Percentiles rank a stretch among this genome's conserved stretches.
phyloP scores from a whole-genome alignment of 2,329 filamentous ascomycete species.

The Cryoendolithus antarcticus region DNA sequence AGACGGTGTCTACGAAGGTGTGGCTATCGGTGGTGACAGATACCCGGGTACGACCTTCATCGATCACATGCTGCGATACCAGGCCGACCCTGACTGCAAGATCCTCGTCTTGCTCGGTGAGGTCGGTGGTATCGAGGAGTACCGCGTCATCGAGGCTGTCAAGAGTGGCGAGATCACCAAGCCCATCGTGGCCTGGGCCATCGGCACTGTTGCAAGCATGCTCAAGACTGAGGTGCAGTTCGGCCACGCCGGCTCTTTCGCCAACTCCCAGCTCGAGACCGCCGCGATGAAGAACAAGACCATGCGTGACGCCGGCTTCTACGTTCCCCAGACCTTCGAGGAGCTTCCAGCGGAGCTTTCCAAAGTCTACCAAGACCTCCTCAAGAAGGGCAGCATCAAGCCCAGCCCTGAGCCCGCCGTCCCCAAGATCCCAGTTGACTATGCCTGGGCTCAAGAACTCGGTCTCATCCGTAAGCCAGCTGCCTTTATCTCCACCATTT shows the following conservation, averaged over 20 bases:
- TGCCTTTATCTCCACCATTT: conserved; percentile 99
- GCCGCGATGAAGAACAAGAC: conserved; percentile 91
- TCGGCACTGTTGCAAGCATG: conserved; percentile 98
- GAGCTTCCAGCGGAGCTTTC: conserved; percentile 71
- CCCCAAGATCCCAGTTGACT: conserved; percentile 99
- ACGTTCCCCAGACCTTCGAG: conserved; percentile 93
- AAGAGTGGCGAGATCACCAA: conserved; percentile 92
- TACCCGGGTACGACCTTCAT: conserved; percentile 99
- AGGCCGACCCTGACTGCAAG: conserved; percentile 95
- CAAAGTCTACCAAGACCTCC: conserved; percentile 75
- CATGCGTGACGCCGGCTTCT: conserved; percentile 90
- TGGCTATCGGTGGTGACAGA: conserved; percentile 97
- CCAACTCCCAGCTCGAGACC: conserved; percentile 98
- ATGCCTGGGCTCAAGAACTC: conserved; percentile 98
- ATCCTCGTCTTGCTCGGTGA: conserved; percentile 92
- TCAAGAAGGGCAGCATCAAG: conserved; percentile 72
- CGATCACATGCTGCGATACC: conserved; percentile 92
- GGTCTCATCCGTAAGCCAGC: conserved; percentile 99
- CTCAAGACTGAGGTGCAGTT: conserved; percentile 99
- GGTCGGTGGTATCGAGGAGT: conserved; percentile 98
- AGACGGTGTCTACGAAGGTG: conserved; percentile 97
- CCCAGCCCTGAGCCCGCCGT: conserved; percentile 81
- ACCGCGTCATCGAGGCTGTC: conserved; percentile 97
- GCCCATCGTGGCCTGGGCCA: conserved; percentile 98
- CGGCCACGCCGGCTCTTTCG: conserved; percentile 94